phyloP scores from a whole-genome alignment of 2,329 filamentous ascomycete genomes.

The Aspergillus brunneoviolaceus region DNA sequence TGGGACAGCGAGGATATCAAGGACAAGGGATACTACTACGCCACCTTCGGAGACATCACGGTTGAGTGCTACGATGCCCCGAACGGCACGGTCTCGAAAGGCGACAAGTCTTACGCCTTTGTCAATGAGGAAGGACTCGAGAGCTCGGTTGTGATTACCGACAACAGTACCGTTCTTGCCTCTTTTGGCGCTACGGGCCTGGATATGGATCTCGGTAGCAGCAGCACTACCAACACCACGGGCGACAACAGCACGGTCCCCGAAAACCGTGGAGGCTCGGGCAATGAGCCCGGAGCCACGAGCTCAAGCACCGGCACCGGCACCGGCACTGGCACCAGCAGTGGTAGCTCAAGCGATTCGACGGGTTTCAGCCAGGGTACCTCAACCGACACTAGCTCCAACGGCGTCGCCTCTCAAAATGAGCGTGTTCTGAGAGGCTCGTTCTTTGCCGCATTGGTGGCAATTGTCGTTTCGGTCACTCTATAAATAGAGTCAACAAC shows the following conservation, averaged over 20 bases:
- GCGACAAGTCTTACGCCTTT: slow-evolving; percentile 72
- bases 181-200: slow-evolving; percentile 79
- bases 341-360: slow-evolving; percentile 22
- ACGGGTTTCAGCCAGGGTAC: slow-evolving; percentile 36
- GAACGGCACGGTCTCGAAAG: slow-evolving; percentile 61
- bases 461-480: slow-evolving; percentile 46
- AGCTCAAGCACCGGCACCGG: slow-evolving; percentile 13
- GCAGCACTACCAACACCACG: slow-evolving; percentile 12
- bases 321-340: slow-evolving; percentile 17
- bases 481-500: slow-evolving; percentile 34
- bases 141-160: slow-evolving; percentile 71
- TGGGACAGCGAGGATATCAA: slow-evolving; percentile 82
- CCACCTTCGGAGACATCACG: slow-evolving; percentile 71
- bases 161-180: slow-evolving; percentile 72
- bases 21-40: slow-evolving; percentile 83
- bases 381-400: slow-evolving; percentile 16
- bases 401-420: slow-evolving; percentile 34
- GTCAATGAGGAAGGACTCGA: slow-evolving; percentile 66
- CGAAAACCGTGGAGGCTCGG: slow-evolving; percentile 33
- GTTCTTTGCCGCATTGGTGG: slow-evolving; percentile 49
- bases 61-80: slow-evolving; percentile 88
- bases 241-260: slow-evolving; percentile 31
- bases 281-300: slow-evolving; percentile 26
- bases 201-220: slow-evolving; percentile 56
- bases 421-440: slow-evolving; percentile 46